These are phyloP conservation scores for Tulasnella sp. DNA, from an alignment of 768 basidiomycete species.

Conservation along the genomic window DNA sequence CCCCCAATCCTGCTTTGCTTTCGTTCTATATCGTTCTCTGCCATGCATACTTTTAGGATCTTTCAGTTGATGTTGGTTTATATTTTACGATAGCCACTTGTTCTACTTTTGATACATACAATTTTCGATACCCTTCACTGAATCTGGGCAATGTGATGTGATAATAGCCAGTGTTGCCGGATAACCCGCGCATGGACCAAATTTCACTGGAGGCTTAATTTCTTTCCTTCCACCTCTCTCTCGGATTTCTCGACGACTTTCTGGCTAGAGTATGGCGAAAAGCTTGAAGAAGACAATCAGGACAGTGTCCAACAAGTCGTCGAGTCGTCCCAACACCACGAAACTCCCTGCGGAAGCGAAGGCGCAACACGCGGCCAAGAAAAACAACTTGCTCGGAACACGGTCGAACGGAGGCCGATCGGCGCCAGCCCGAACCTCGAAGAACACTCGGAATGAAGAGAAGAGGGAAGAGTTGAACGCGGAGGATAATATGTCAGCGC, in stretches of 20 bases:
- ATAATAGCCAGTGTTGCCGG: background rate
- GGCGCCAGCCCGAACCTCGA: background rate
- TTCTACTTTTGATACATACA: background rate
- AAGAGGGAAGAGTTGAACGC: background rate
- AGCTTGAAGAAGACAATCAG: background rate
- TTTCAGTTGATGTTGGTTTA: background rate
- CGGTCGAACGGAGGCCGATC: background rate
- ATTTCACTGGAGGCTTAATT: background rate
- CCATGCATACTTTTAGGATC: background rate
- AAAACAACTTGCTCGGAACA: background rate
- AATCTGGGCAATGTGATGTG: background rate
- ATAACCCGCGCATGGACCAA: background rate
- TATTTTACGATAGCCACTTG: background rate
- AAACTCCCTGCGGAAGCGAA: background rate
- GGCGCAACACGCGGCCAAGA: background rate
- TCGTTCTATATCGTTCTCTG: background rate
- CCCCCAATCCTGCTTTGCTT: background rate
- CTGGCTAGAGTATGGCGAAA: background rate
- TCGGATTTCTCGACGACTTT: background rate
- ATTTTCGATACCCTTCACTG: background rate
- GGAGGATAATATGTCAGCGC: background rate
- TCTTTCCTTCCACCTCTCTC: background rate
- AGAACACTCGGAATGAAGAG: background rate
- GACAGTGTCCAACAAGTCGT: background rate
- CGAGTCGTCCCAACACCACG: background rate